Conservation (phyloP, 1,284 basidiomycete species). For the Cryptococcus hybrid region DNA sequence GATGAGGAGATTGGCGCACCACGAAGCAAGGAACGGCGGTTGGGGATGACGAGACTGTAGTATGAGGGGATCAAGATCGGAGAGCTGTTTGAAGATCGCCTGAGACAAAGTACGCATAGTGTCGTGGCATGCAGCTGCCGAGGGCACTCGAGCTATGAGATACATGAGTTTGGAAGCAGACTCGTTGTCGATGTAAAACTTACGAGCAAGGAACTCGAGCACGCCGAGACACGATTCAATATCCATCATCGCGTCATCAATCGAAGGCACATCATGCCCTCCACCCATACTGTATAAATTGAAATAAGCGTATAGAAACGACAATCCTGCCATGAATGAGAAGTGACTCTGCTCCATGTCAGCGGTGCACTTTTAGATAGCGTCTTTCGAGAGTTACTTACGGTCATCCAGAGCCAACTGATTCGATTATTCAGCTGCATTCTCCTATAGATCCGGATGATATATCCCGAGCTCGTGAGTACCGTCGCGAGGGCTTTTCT, state of each 20-base stretch:
- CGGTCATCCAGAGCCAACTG: slow-evolving; percentile 52
- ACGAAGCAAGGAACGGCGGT: slow-evolving; percentile 26
- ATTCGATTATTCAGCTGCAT: slow-evolving; percentile 52
- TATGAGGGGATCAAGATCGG: slow-evolving; percentile 24
- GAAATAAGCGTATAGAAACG: slow-evolving; percentile 51
- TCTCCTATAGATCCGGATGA: slow-evolving; percentile 50
- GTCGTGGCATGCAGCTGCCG: slow-evolving; percentile 48
- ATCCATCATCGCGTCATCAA: slow-evolving; percentile 50
- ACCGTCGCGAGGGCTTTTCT: slow-evolving; percentile 47
- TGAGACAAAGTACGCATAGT: slow-evolving; percentile 46
- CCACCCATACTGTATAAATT: slow-evolving; percentile 50
- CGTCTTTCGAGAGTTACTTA: slow-evolving; percentile 15
- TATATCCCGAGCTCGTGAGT: slow-evolving; percentile 50
- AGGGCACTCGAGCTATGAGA: slow-evolving; percentile 45
- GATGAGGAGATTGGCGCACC: slow-evolving; percentile 41
- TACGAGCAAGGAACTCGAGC: slow-evolving; percentile 49
- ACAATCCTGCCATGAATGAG: slow-evolving; percentile 51
- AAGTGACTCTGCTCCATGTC: slow-evolving; percentile 32
- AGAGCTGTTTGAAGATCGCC: slow-evolving; percentile 47
- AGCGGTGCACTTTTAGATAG: too few relatives aligned
- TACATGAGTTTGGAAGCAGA: not conserved
- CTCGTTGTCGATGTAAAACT: slow-evolving; percentile 9
- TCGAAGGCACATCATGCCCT: slow-evolving; percentile 41
- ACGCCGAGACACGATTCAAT: slow-evolving; percentile 49
- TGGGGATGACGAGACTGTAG: slow-evolving; percentile 13